These are phyloP conservation scores for Aureobasidium namibiae DNA, from an alignment of 2,329 filamentous ascomycete genomes.

Conservation along the genomic window DNA sequence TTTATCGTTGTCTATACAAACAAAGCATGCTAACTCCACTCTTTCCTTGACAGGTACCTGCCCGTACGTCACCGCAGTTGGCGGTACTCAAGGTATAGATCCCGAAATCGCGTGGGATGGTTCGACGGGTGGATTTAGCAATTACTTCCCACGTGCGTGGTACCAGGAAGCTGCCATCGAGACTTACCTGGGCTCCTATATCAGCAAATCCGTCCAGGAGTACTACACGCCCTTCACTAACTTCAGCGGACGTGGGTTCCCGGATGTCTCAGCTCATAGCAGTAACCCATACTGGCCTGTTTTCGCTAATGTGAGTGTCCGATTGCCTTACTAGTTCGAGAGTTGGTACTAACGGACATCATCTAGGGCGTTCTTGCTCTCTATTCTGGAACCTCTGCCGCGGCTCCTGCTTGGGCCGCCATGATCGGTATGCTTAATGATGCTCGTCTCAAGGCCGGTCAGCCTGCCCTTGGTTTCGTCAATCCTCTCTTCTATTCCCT, in stretches of 20 bases:
- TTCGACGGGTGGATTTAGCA: constrained; percentile 36
- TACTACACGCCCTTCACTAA: constrained; percentile 24
- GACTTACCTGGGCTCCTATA: constrained; percentile 29
- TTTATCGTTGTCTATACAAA: too few relatives aligned
- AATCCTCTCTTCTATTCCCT: constrained; percentile 42
- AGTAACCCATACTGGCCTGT: constrained; percentile 33
- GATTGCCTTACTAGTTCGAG: too few relatives aligned
- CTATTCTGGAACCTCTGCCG: constrained; percentile 16
- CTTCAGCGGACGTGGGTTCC: constrained; percentile 33
- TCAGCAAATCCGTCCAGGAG: constrained; percentile 27
- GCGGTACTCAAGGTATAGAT: constrained; percentile 32
- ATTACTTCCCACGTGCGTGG: constrained; percentile 33
- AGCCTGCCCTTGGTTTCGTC: constrained; percentile 45
- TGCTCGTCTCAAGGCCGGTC: constrained; percentile 42
- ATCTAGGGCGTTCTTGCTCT: constrained; percentile 28
- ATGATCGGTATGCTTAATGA: constrained; percentile 56
- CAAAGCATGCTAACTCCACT: too few relatives aligned
- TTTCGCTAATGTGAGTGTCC: constrained; percentile 26
- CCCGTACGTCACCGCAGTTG: constrained; percentile 39
- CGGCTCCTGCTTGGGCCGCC: constrained; percentile 46
- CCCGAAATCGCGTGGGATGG: constrained; percentile 43
- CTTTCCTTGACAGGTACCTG: too few relatives aligned
- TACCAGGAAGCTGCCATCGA: constrained; percentile 36
- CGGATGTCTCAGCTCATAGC: constrained; percentile 45
- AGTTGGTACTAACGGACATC: not conserved